Evolutionary conservation across 768 basidiomycete genomes (phyloP).

Genomic region (Naganishia onofrii): DNA sequence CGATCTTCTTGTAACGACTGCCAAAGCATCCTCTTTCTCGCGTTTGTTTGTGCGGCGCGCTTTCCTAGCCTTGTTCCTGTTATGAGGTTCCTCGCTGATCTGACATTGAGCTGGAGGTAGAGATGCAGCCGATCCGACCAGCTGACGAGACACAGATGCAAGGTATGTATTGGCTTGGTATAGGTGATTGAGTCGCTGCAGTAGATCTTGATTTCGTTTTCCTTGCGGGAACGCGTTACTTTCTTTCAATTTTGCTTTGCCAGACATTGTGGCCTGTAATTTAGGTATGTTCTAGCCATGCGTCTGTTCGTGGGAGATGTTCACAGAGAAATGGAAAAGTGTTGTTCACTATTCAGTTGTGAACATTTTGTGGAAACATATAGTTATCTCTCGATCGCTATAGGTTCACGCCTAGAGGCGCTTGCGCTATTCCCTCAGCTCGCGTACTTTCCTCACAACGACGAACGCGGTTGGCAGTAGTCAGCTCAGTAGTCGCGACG

Average conservation of each 20-base stretch:
- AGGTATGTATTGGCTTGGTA: constrained; percentile 75
- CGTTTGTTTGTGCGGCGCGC: constrained; percentile 5
- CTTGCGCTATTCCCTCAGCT: too few species aligned
- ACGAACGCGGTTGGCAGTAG: background rate
- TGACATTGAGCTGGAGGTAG: background rate
- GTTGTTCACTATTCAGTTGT: too few species aligned
- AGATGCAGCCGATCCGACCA: constrained; percentile 7
- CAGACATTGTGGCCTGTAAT: constrained; percentile 44
- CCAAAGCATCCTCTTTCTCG: constrained; percentile 38
- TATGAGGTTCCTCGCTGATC: background rate
- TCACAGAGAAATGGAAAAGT: too few species aligned
- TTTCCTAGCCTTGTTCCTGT: background rate
- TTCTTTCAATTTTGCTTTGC: constrained; percentile 63
- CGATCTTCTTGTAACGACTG: constrained; percentile 58
- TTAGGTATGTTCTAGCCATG: too few species aligned
- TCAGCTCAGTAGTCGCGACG: too few species aligned
- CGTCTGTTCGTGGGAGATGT: too few species aligned
- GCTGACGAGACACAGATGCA: constrained; percentile 36
- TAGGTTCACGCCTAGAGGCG: background rate
- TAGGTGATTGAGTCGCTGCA: constrained; percentile 79
- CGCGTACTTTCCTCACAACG: too few species aligned
- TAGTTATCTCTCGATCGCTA: constrained; percentile 9
- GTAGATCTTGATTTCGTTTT: constrained; percentile 69
- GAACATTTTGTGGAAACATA: too few species aligned
- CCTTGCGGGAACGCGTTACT: constrained; percentile 57